Base-by-base conservation (phyloP, 1,284 basidiomycete species). In the Nidula niveotomentosa region DNA sequence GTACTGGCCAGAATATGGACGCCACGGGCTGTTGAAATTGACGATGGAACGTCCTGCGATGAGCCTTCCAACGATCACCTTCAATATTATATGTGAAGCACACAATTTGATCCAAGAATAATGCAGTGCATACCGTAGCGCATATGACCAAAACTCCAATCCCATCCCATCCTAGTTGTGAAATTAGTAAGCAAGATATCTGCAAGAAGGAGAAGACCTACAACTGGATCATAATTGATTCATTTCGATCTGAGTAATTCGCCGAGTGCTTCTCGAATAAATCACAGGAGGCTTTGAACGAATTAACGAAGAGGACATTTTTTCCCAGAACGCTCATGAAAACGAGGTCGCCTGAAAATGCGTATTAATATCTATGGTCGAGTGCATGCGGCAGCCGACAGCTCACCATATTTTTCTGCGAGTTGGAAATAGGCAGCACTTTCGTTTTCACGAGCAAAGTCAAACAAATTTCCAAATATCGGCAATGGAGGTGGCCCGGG, bases 121-220 rank as follows among this genome's bases (percentile, higher is more conserved):
- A 46, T 2, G 30, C 2, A 34, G 13, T 15, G 33, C 55, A 55
- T 49, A 62, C 64, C 79, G 41, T 82, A 82, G 4, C 68, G 75
- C 78, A 81, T 81, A 54, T 81, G 76, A 0, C 72, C 76, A 48
- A 83, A 76, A 48, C 76, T 76, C 71, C 77, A 81, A 17, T 77
- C 73, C 76, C 77, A 81, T 2, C 78, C 81, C 73, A 79, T 77
- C 36, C 78, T 80, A 49, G 55, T 43, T 36, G 18, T 43, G 43
- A 41, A 41, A 49, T 34, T 37, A 51, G 35, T 43, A 17, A n/a
- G 51, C 36, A 52, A 46, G 12, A 51, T 30, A 36, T 17, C 39
- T 41, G n/a, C 34, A 48, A 46, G 6, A 8, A 48, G 43, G 50
- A 50, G 37, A 33, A 49, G 47, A 58, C 63, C 33, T 51, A 72